Base-by-base conservation (phyloP, 495 filamentous ascomycete species). In the Aspergillus taichungensis region DNA sequence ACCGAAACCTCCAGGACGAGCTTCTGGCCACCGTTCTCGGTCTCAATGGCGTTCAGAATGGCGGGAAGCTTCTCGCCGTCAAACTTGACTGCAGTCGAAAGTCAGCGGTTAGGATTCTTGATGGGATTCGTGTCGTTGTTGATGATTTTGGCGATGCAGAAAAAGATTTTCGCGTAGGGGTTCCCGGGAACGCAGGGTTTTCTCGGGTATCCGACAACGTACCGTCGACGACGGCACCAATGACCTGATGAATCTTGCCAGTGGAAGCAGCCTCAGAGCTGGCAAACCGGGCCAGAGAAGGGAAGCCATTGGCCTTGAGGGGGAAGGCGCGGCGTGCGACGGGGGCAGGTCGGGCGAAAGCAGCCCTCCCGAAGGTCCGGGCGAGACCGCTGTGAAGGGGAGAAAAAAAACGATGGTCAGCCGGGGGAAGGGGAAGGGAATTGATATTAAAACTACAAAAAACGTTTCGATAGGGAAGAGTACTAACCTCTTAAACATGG, bases 1-100 rank as follows among this genome's bases (percentile, higher is more conserved):
- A 95, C 89, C 64, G 92, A 72, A 71, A 98, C 92, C 79, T 98
- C 92, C 50, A 98, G 83, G 43, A 94, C 79, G 46, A 98, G 84
- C 81, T 91, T 97, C 64, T 95, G 75, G 67, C 88, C 89, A 72
- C 80, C 80, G 74, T 97, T 97, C 43, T 79, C 68, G 62, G 89
- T 95, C 69, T 80, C 79, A 65, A 98, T 77, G 68, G 92, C 92
- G 72, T 98, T 97, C 62, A 97, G 84, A 81, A 98, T 98, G 61
- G 92, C 76, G 56, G 92, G 92, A 55, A 98, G 85, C 73, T 87
- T 83, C 46, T 94, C 88, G 54, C 79, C 82, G 63, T 94, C 87
- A 80, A 98, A 98, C 79, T 97, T 97, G 55, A 87, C 84, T 83
- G 59, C 54, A 59, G 56, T 36, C 52, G 36, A 48, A 50, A 52